Evolutionary conservation across 805 yeast genomes (phyloP).

Genomic region (Candida dajiaensis): DNA sequence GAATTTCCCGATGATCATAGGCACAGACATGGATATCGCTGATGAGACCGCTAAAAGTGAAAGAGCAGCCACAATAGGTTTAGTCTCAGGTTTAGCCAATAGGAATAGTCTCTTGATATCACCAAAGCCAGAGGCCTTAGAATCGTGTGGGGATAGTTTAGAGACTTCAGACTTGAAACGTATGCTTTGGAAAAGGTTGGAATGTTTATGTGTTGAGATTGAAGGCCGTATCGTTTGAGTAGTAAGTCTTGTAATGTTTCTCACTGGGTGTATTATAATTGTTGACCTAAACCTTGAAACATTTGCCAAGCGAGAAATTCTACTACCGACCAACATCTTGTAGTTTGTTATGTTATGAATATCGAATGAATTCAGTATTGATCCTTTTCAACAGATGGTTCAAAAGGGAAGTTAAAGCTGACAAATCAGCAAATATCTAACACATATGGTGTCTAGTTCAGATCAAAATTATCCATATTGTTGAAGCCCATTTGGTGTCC

Average conservation of each 20-base stretch:
- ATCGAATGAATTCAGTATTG: no score
- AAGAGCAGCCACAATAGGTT: slow-evolving; percentile 55
- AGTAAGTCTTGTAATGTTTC: not conserved
- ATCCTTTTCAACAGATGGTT: no score
- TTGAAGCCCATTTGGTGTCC: no score
- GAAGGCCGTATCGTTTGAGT: not conserved
- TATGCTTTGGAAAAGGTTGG: not conserved
- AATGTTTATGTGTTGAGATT: not conserved
- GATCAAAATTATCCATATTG: not conserved
- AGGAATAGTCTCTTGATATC: slow-evolving; percentile 40
- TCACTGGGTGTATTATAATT: not conserved
- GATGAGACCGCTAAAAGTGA: slow-evolving; percentile 63
- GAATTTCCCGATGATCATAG: slow-evolving; percentile 79
- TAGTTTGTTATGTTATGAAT: not conserved
- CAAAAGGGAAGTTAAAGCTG: no score
- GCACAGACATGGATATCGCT: slow-evolving; percentile 74
- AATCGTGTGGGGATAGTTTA: slow-evolving; percentile 27
- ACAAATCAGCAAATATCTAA: no score
- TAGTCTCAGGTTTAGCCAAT: slow-evolving; percentile 52
- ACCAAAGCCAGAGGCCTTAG: slow-evolving; percentile 28
- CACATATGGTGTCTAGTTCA: no score
- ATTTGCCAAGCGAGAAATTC: not conserved
- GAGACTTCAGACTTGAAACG: not conserved
- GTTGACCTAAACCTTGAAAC: not conserved
- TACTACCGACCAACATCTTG: not conserved